Conservation (phyloP, 2,329 filamentous ascomycete species). For the Neocatenulostroma microsporum region DNA sequence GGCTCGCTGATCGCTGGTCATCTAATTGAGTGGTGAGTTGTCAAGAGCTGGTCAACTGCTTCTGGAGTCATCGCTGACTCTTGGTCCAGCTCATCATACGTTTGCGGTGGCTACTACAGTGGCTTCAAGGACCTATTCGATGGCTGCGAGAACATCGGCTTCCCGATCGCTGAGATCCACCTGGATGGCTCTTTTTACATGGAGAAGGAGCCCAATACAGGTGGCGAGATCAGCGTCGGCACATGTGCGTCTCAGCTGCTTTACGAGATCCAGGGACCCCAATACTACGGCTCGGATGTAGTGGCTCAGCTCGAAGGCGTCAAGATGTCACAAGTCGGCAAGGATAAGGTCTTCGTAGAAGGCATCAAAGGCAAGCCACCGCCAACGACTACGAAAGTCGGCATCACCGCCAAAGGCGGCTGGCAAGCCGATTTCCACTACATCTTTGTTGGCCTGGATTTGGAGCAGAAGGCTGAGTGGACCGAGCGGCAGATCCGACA, state of each 20-base stretch:
- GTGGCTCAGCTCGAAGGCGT: conserved; percentile 43
- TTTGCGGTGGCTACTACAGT: conserved; percentile 33
- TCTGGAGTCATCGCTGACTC: not conserved
- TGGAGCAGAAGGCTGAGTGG: conserved; percentile 37
- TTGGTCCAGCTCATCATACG: conserved; percentile 25
- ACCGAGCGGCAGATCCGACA: conserved; percentile 36
- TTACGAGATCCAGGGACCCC: conserved; percentile 47
- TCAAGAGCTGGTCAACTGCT: not conserved
- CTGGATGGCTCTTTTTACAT: conserved; percentile 27
- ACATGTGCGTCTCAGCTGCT: conserved; percentile 45
- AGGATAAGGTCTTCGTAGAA: conserved; percentile 41
- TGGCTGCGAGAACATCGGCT: conserved; percentile 27
- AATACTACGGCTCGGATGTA: conserved; percentile 50
- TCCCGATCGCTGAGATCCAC: conserved; percentile 24
- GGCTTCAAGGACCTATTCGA: conserved; percentile 32
- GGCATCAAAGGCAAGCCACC: conserved; percentile 37
- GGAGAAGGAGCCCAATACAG: conserved; percentile 27
- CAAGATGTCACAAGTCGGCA: conserved; percentile 42
- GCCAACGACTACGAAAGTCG: conserved; percentile 43
- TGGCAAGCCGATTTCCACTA: conserved; percentile 38
- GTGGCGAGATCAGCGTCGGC: conserved; percentile 34
- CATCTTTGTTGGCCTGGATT: conserved; percentile 36
- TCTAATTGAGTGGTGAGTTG: conserved; percentile 31
- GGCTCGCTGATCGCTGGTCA: conserved; percentile 34
- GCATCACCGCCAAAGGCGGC: conserved; percentile 37